A percentile compares a stretch with the other conserved stretches of the same genome.
Conservation (phyloP, 352 stramenopile genomes). For the Peronospora destructor region DNA sequence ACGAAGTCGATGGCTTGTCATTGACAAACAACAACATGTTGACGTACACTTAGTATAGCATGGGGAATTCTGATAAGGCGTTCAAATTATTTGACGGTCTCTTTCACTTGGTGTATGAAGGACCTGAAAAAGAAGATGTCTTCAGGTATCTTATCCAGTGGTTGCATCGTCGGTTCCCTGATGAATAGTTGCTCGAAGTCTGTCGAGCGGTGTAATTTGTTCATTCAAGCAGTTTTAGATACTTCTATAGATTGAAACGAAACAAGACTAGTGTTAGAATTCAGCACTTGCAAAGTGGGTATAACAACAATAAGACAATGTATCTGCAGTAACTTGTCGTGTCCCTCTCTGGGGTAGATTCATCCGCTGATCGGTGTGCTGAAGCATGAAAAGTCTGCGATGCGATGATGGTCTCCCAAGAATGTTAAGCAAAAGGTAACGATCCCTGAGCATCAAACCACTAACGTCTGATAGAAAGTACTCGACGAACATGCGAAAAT, state of each 20-base stretch:
- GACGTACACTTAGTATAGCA: no score
- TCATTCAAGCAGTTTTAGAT: no score
- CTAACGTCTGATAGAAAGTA: conserved; percentile 9
- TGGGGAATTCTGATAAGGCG: conserved; percentile 47
- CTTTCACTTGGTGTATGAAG: conserved; percentile 53
- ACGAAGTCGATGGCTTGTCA: no score
- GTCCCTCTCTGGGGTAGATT: no score
- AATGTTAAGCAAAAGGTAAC: no score
- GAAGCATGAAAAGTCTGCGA: not conserved
- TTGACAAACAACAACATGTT: no score
- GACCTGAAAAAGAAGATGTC: conserved; percentile 46
- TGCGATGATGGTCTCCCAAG: no score
- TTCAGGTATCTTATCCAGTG: conserved; percentile 39
- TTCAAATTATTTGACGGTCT: conserved; percentile 53
- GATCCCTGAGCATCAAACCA: no score
- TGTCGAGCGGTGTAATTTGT: no score
- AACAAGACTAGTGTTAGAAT: not conserved
- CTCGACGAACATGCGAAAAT: conserved; percentile 6
- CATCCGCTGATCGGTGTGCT: not conserved
- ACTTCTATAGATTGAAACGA: no score
- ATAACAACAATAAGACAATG: not conserved
- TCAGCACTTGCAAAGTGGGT: not conserved
- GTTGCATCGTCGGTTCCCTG: conserved; percentile 25
- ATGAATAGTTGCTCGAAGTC: not conserved
- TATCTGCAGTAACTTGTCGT: not conserved